These are phyloP conservation scores for Vanrija pseudolonga DNA, from an alignment of 1,284 basidiomycete species.

Conservation along the genomic window DNA sequence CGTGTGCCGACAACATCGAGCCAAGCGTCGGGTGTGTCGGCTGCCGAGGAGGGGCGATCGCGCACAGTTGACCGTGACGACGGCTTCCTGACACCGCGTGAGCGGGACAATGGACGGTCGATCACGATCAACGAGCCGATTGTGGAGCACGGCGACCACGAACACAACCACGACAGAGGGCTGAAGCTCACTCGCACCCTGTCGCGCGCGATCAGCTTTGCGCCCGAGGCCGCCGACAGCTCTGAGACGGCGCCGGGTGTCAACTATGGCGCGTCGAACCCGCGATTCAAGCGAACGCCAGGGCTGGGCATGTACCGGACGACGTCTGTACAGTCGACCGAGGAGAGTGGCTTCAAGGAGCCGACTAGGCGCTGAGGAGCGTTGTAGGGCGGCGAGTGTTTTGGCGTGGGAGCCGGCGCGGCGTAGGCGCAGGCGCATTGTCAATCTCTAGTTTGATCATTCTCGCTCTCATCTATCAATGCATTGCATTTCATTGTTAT, in stretches of 20 bases:
- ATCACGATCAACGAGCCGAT: not conserved
- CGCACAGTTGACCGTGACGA: not conserved
- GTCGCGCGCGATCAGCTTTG: slow-evolving; percentile 39
- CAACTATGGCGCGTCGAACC: slow-evolving; percentile 37
- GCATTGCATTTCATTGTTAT: no score
- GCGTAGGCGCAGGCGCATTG: no score
- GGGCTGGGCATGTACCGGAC: slow-evolving; percentile 40
- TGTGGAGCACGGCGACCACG: not conserved
- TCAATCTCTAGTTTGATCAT: no score
- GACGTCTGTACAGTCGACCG: slow-evolving; percentile 25
- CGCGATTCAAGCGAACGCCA: slow-evolving; percentile 41
- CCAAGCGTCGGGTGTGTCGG: not conserved
- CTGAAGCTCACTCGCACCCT: slow-evolving; percentile 19
- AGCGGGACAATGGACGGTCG: not conserved
- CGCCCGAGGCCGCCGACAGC: slow-evolving; percentile 27
- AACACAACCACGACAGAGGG: slow-evolving; percentile 4
- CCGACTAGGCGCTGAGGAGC: no score
- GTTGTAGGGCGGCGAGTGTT: no score
- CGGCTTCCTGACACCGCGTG: slow-evolving; percentile 3
- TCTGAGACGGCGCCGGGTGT: slow-evolving; percentile 40
- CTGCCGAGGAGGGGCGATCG: slow-evolving; percentile 13
- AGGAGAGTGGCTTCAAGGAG: not conserved
- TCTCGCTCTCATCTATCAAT: no score
- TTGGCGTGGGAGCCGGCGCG: no score
- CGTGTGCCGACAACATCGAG: slow-evolving; percentile 8